Base-by-base conservation (phyloP, 306 rosid genomes). In the Medicago truncatula region DNA sequence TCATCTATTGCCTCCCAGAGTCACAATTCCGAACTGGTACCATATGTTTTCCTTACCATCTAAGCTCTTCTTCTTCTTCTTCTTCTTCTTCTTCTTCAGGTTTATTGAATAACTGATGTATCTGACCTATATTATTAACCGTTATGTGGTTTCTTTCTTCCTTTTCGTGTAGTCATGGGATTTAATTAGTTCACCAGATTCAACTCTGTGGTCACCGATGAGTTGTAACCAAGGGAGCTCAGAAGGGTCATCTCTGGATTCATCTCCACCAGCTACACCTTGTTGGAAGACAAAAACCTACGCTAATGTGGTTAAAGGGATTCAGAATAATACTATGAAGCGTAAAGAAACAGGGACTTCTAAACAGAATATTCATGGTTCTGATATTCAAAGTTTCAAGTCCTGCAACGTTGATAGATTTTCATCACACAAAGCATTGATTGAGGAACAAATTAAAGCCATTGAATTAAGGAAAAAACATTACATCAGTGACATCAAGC, bases 211-310 rank as follows among this genome's bases (percentile, higher is more conserved):
- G 93, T 82, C 91, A 38, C 86, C 88, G 9, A 12, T 84, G 75
- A 84, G 87, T 6, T 86, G 82, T n/a, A 78, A 78, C 57, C 75
- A 77, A 5, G 92, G 91, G 41, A 89, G 86, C 67, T 58, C 87
- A 1, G 92, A 91, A 83, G 88, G 68, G 0, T 78, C 86, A 15
- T 87, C 87, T 34, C 85, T 49, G 63, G 89, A 89, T 67, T 61
- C 83, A 69, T 84, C 88, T 18, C 86, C 93, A 0, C 89, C 93
- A 6, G 78, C 77, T 5, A 80, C 90, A 39, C 92, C 93, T 11
- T 74, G 40, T 58, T 43, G 72, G 84, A 76, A 67, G 5, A 40
- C 15, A 12, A 41, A 14, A 43, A 5, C 74, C 5, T 9, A 59
- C 49, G 83, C 78, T 18, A 53, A 60, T 50, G 60, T n/a, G 4